Conservation (phyloP, 495 filamentous ascomycete species). For the Evansstolkia leycettana region DNA sequence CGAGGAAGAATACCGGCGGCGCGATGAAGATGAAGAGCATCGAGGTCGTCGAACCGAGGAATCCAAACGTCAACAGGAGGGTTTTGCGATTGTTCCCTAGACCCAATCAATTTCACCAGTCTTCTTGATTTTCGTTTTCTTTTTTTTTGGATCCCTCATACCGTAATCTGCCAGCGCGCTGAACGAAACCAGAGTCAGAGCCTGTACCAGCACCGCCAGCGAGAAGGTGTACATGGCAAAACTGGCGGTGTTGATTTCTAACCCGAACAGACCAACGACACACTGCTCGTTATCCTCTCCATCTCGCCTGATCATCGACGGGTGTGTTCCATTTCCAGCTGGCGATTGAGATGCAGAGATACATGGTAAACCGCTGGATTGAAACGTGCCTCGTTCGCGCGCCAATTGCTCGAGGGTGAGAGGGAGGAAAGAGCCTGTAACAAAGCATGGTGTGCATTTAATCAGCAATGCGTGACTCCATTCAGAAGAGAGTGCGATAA, state of each 20-base stretch:
- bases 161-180: slow-evolving; percentile 42
- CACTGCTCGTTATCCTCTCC: slow-evolving; percentile 24
- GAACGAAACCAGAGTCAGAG: slow-evolving; percentile 38
- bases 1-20: slow-evolving; percentile 59
- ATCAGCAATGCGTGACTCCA: neutral
- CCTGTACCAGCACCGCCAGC: slow-evolving; percentile 39
- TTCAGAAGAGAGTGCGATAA: neutral
- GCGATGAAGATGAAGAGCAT: slow-evolving; percentile 77
- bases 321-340: slow-evolving; percentile 39
- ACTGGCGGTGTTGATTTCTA: slow-evolving; percentile 36
- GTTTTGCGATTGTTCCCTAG: slow-evolving; percentile 47
- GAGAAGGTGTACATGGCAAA: slow-evolving; percentile 47
- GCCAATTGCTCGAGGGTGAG: slow-evolving; percentile 81
- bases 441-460: slow-evolving; percentile 2
- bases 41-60: slow-evolving; percentile 60
- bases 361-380: slow-evolving; percentile 37
- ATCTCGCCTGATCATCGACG: slow-evolving; percentile 37
- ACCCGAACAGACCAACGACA: slow-evolving; percentile 30
- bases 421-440: slow-evolving; percentile 74
- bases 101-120: too few species aligned
- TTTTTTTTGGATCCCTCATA: too few species aligned
- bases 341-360: slow-evolving; percentile 10
- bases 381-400: slow-evolving; percentile 64
- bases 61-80: slow-evolving; percentile 65
- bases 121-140: too few species aligned